Base-by-base conservation (phyloP, 2,329 filamentous ascomycete species). In the Paracamarosporium sp. region DNA sequence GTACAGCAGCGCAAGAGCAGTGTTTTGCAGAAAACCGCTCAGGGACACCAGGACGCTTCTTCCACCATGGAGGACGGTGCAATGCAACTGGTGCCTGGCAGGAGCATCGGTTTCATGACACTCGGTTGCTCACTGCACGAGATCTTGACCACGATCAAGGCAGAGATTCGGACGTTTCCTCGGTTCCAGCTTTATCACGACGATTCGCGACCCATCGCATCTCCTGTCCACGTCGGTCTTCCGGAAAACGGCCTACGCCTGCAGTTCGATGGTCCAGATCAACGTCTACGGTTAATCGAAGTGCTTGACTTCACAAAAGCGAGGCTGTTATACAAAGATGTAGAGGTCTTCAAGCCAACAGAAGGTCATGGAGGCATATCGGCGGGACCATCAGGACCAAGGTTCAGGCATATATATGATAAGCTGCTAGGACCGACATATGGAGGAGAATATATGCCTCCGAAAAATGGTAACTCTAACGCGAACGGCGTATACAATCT, bases 341-440 rank as follows among this genome's bases (percentile, higher is more conserved):
- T 88, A 52, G 91, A 96, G 62, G 85, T 97, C 15, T 84, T 93
- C 52, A 93, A 92, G 70, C 85, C 85, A 1, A 68, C 67, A 57
- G 76, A 76, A 17, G 69, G 72, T 22, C 56, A 61, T 30, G 57
- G 57, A 35, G 64, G 60, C 5, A 59, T 70, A 24, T 58, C 70
- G 24, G 67, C 59, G 36, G 70, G 73, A 27, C 69, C 81, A 47
- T 75, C 76, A 9, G 92, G 92, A 0, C 93, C 93, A 4, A 90
- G 86, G 15, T 97, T 97, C 75, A 86, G 90, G 58, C 92, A 96
- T 75, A 89, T 99, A 64, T 99, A 98, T 75, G 92, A 96, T 69
- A 88, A 91, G 52, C 82, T 97, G n/a, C 88, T 99, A 62, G 95
- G 95, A 0, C 93, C 93, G 17, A 96, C 94, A 0, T 98, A 96